Conservation (phyloP, 1,284 basidiomycete species). For the Sanghuangporus weigelae region DNA sequence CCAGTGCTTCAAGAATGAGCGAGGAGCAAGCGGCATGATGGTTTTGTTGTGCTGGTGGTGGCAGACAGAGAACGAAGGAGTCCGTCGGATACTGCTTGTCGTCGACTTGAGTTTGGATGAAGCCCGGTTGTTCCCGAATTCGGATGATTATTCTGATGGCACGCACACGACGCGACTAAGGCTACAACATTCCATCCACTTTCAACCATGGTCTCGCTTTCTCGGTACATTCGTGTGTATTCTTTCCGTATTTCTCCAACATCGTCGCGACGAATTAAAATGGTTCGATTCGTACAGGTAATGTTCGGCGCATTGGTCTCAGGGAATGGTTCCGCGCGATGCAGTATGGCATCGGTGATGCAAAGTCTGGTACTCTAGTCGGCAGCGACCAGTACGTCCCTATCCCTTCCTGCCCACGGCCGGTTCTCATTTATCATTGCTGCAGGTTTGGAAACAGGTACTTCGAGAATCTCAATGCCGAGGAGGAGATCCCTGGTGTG, state of each 20-base stretch:
- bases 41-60: neutral
- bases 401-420: slow-evolving; percentile 19
- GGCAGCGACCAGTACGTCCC: slow-evolving; percentile 78
- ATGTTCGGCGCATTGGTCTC: slow-evolving; percentile 65
- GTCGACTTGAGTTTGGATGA: neutral
- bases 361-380: slow-evolving; percentile 75
- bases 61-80: neutral
- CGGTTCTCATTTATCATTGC: neutral
- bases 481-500: slow-evolving; percentile 80
- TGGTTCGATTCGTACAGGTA: neutral
- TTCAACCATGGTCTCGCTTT: slow-evolving; percentile 60
- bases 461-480: slow-evolving; percentile 82
- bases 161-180: neutral
- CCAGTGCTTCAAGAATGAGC: slow-evolving; percentile 65
- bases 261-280: neutral
- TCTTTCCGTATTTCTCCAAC: slow-evolving; percentile 28
- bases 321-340: slow-evolving; percentile 81
- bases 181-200: neutral
- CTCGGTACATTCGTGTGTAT: slow-evolving; percentile 57
- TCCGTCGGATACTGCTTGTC: neutral
- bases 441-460: slow-evolving; percentile 84
- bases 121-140: slow-evolving; percentile 12
- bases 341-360: slow-evolving; percentile 83
- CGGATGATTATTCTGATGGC: neutral
- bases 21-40: neutral